phyloP scores from a whole-genome alignment of 1,139 yeast species.

The Blastobotrys apis region DNA sequence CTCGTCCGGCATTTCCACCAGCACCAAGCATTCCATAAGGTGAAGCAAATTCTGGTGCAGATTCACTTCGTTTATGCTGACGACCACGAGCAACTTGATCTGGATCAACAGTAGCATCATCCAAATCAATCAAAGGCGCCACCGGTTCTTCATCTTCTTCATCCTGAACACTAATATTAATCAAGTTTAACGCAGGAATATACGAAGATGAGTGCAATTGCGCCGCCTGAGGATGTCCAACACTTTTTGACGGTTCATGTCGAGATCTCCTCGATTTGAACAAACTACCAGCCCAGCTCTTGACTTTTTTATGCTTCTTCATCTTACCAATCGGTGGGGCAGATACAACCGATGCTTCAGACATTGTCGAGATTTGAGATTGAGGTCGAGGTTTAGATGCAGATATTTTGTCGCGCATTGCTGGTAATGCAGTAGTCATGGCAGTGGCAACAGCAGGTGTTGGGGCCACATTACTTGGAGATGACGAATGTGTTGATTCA shows the following conservation, averaged over 20 bases:
- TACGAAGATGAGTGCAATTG: conserved; percentile 20
- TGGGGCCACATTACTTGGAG: neutral
- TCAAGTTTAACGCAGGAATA: conserved; percentile 16
- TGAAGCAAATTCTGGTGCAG: conserved; percentile 23
- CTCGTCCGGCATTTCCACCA: conserved; percentile 6
- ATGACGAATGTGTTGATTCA: neutral
- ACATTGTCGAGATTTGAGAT: conserved; percentile 3
- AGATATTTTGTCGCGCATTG: too few relatives aligned
- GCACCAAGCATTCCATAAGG: neutral
- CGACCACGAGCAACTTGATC: conserved; percentile 7
- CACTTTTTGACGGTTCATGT: too few relatives aligned
- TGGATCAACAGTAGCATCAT: conserved; percentile 24
- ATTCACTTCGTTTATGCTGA: conserved; percentile 26
- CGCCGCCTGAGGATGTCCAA: neutral
- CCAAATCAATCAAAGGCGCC: conserved; percentile 29
- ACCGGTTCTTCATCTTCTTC: conserved; percentile 7
- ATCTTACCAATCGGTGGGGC: conserved; percentile 4
- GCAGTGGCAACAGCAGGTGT: neutral
- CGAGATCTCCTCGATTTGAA: conserved; percentile 10
- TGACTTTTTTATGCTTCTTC: conserved; percentile 20
- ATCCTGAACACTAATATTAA: conserved; percentile 4
- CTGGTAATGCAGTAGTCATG: neutral
- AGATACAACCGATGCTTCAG: conserved; percentile 11
- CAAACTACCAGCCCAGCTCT: conserved; percentile 22
- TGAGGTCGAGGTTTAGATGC: conserved; percentile 10